Evolutionary conservation across 305 asterid genomes (phyloP).

Genomic region (Fraxinus xanthoxyloides): DNA sequence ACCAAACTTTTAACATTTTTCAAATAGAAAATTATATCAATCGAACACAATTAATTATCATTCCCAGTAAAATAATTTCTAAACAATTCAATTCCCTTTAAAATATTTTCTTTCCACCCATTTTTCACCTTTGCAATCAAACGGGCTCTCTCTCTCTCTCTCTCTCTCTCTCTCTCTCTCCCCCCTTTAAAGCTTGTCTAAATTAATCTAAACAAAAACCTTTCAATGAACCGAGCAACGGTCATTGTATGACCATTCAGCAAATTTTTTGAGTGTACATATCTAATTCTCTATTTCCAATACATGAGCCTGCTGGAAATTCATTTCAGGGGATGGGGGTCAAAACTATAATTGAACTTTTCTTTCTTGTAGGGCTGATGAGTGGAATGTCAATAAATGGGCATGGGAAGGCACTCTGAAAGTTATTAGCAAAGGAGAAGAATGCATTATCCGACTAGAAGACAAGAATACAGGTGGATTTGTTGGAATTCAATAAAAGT

Average conservation of each 20-base stretch:
- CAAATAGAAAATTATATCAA: too few species aligned
- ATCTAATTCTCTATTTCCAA: not conserved
- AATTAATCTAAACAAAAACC: not conserved
- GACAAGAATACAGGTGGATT: slow-evolving; percentile 78
- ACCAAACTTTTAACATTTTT: too few species aligned
- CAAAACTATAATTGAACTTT: slow-evolving; percentile 9
- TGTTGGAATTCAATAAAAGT: slow-evolving; percentile 20
- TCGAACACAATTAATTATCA: too few species aligned
- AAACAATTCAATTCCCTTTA: too few species aligned
- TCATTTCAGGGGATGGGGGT: slow-evolving; percentile 2
- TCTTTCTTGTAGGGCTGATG: slow-evolving; percentile 75
- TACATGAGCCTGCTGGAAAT: not conserved
- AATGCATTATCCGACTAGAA: slow-evolving; percentile 83
- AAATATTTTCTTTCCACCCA: too few species aligned
- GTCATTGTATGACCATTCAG: not conserved
- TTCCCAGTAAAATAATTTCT: too few species aligned
- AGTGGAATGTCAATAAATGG: slow-evolving; percentile 98
- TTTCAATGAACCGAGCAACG: not conserved
- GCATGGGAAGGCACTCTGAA: slow-evolving; percentile 92
- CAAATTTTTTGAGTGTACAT: not conserved
- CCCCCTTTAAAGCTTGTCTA: not conserved
- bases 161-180: too few species aligned
- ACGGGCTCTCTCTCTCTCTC: too few species aligned
- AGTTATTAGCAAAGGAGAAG: slow-evolving; percentile 85
- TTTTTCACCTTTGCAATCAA: too few species aligned